These are phyloP conservation scores for Yarrowia sp. DNA, from an alignment of 805 yeast genomes.

Conservation along the genomic window DNA sequence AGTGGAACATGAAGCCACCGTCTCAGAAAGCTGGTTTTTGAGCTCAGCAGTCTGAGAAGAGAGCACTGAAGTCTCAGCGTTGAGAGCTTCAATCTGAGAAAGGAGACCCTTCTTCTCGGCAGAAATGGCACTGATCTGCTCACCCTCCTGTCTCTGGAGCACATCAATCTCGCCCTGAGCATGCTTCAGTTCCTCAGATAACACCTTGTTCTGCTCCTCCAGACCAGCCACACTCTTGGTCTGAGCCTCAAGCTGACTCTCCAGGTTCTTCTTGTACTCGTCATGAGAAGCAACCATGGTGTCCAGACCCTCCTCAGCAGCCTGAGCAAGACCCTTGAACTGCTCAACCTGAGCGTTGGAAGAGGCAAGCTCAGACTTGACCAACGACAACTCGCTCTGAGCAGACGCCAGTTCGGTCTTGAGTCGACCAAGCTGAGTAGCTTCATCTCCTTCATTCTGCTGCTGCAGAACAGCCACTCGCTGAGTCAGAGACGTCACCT, in stretches of 20 bases:
- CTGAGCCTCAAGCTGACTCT: constrained; percentile 29
- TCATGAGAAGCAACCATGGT: constrained; percentile 57
- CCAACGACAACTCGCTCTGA: constrained; percentile 45
- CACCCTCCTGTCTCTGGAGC: constrained; percentile 30
- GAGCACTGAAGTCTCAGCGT: constrained; percentile 36
- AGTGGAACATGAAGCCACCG: constrained; percentile 46
- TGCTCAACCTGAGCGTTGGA: constrained; percentile 60
- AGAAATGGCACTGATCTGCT: constrained; percentile 33
- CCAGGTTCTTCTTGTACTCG: constrained; percentile 40
- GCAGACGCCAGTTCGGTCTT: constrained; percentile 38
- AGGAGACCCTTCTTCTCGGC: constrained; percentile 32
- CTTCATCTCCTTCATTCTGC: constrained; percentile 38
- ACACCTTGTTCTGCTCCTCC: constrained; percentile 30
- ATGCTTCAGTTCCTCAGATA: constrained; percentile 29
- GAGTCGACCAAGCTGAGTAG: constrained; percentile 33
- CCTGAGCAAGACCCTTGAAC: constrained; percentile 58
- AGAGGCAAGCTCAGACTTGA: constrained; percentile 54
- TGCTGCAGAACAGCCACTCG: constrained; percentile 34
- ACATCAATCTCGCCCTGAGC: constrained; percentile 33
- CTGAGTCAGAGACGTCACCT: constrained; percentile 36
- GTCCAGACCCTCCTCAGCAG: constrained; percentile 64
- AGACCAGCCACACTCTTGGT: constrained; percentile 30
- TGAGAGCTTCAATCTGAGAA: constrained; percentile 31
- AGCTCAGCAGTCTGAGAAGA: constrained; percentile 34
- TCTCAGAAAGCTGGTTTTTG: constrained; percentile 37